These are phyloP conservation scores for Cucurbita pepo DNA, from an alignment of 306 rosid genomes.

Conservation along the genomic window DNA sequence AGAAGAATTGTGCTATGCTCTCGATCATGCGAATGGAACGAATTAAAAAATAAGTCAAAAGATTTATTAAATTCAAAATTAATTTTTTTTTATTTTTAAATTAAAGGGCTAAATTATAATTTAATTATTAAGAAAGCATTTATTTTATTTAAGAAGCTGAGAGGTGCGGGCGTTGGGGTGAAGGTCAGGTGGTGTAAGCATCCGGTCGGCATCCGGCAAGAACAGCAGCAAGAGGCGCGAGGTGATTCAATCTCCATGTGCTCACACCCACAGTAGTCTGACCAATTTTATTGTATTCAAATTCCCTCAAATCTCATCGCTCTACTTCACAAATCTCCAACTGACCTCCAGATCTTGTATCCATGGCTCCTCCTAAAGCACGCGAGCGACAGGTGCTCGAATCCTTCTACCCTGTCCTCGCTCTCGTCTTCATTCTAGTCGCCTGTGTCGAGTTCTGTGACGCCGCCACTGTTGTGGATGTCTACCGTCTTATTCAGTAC, in stretches of 20 bases:
- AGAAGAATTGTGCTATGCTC: no score
- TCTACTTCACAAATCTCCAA: not conserved
- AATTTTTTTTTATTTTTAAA: no score
- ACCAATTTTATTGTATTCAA: not conserved
- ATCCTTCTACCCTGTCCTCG: constrained; percentile 53
- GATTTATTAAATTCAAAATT: no score
- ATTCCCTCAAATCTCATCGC: not conserved
- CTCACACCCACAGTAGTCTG: no score
- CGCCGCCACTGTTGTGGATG: constrained; percentile 93
- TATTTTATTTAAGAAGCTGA: no score
- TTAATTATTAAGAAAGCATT: no score
- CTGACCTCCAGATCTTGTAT: constrained; percentile 2
- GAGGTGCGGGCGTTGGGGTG: not conserved
- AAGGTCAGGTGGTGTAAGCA: not conserved
- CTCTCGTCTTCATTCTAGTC: constrained; percentile 52
- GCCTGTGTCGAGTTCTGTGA: constrained; percentile 90
- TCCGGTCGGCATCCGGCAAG: not conserved
- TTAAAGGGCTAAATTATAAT: no score
- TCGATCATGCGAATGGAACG: no score
- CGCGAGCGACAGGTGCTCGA: constrained; percentile 49
- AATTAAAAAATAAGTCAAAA: no score
- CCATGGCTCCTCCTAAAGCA: constrained; percentile 31
- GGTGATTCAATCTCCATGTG: not conserved
- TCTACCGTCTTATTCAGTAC: constrained; percentile 84
- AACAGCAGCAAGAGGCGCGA: not conserved